Evolutionary conservation across 306 rosid genomes (phyloP), one percentile per base, ranked within the genome.

Genomic region (Medicago ruthenica): DNA sequence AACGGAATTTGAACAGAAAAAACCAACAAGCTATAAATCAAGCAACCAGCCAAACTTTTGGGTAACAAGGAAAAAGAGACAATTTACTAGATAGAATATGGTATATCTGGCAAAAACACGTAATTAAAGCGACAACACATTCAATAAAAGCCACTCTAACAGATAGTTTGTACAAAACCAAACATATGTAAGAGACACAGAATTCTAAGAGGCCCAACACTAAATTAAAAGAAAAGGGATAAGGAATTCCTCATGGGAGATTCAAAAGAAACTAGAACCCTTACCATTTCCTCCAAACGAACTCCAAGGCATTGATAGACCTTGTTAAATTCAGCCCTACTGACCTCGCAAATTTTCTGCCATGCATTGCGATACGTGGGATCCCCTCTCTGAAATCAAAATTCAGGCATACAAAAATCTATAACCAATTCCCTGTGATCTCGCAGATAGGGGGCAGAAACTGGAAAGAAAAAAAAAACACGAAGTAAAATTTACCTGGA

Each of bases 261-360:
- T 50, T 5, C 54, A 15, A 50, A 50, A 50, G 7, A 50, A 50
- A 34, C 37, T 15, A 50, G 55, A 50, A 50, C 20, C 55, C 20
- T 50, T 14, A 50, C 55, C 55, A 5, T 50, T 50, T 50, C 55
- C 18, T 15, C 20, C 20, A 50, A n/a, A 50, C 2, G 18, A n/a
- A 50, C 8, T 50, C 55, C 55, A 50, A 50, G 55, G 55, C 20
- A 20, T 15, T 6, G 55, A 50, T 50, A 50, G 55, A 50, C 55
- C 20, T 50, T 50, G 55, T 50, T 50, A 50, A 15, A 50, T 50
- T 15, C 55, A 50, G 55, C n/a, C 55, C 18, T 85, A 74, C 98
- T 91, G 77, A 91, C 83, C 76, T 89, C 92, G 78, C 97, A 94
- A 48, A 94, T 94, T 71, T 85, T 84, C n/a, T 81, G 61, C 97